These are phyloP conservation scores for Blastobotrys indianensis DNA, from an alignment of 1,139 yeast genomes.

Conservation along the genomic window DNA sequence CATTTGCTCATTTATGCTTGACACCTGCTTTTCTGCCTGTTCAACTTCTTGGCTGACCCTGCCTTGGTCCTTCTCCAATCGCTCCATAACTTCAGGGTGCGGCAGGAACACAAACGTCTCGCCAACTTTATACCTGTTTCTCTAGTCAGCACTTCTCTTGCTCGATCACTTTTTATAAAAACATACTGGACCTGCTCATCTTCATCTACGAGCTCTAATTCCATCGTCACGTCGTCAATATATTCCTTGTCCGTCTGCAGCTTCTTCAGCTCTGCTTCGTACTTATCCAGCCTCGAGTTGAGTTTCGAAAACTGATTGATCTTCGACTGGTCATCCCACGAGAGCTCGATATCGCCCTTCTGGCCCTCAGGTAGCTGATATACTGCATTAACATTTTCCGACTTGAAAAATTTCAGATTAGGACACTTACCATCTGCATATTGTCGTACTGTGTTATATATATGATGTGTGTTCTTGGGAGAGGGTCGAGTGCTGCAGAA, in stretches of 20 bases:
- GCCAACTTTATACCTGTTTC: constrained; percentile 51
- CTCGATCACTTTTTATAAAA: neutral
- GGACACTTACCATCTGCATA: constrained; percentile 12
- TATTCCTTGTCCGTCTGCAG: constrained; percentile 74
- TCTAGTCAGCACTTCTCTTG: constrained; percentile 20
- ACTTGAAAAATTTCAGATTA: neutral
- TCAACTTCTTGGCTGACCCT: constrained; percentile 46
- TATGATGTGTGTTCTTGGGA: neutral
- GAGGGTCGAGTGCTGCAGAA: neutral
- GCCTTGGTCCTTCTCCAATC: constrained; percentile 55
- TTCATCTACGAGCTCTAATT: constrained; percentile 79
- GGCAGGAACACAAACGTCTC: constrained; percentile 67
- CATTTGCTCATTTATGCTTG: constrained; percentile 49
- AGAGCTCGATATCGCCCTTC: constrained; percentile 64
- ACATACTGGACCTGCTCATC: constrained; percentile 44
- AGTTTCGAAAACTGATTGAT: constrained; percentile 85
- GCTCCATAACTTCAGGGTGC: constrained; percentile 58
- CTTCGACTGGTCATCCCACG: constrained; percentile 82
- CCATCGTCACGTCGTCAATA: constrained; percentile 78
- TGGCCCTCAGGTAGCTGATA: constrained; percentile 19
- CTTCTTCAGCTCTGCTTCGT: constrained; percentile 45
- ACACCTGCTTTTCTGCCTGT: constrained; percentile 43
- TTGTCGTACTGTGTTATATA: neutral
- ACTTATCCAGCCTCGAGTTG: constrained; percentile 59
- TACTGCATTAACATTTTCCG: neutral